Base-by-base conservation (phyloP, 2,329 filamentous ascomycete genomes). In the Elsinoe australis region DNA sequence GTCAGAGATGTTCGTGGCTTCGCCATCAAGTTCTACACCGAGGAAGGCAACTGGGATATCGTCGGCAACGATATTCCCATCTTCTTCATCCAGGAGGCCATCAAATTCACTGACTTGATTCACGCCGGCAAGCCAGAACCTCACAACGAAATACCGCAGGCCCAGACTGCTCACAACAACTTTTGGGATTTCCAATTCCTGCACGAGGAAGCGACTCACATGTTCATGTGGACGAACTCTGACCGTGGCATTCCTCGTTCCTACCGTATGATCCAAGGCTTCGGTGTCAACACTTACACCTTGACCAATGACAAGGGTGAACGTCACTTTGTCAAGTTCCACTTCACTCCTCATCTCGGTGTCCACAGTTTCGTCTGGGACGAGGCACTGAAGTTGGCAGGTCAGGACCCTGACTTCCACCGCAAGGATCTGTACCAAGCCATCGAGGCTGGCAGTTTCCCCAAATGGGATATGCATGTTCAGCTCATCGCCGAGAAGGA, bases 1-100 rank as follows among this genome's bases (percentile, higher is more conserved):
- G 85, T 88, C 1, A 78, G 86, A n/a, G 85, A 92, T 69, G 83
- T 88, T 2, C 78, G 85, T 29, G 85, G 86, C 1, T 92, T 90
- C 54, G 84, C 85, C 0, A n/a, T n/a, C n/a, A n/a, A n/a, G n/a
- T n/a, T n/a, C n/a, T n/a, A n/a, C n/a, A n/a, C n/a, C n/a, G 7
- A 31, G 10, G 29, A 47, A 48, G 85, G 84, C 3, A 87, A 85
- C 56, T 86, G 81, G 79, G 83, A 87, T 28, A 56, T 63, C 3
- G 60, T 63, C 12, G 82, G 81, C 26, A 87, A 87, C 65, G 80
- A 86, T 54, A 85, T 85, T 34, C 80, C 82, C 0, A 79, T 86
- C 9, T 85, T 86, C 65, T 86, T 86, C 64, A 84, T 87, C 51
- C 82, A 85, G 54, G 60, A 88, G 88, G 58, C 29, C 1, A 76